phyloP scores from a whole-genome alignment of 371 early-diverging fungal species.

The Mortierella sp. region DNA sequence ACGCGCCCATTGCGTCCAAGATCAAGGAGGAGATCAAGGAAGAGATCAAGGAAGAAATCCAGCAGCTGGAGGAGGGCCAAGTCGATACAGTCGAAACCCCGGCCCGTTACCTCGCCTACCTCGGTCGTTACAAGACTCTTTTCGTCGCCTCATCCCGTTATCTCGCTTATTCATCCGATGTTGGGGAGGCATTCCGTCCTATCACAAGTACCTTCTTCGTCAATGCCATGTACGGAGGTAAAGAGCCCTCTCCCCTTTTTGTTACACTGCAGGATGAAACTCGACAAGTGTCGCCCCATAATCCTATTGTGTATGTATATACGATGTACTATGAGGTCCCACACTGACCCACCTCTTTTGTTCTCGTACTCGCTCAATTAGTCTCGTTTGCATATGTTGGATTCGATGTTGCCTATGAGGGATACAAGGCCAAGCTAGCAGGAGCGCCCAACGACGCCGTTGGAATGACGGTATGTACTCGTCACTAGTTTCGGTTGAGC shows the following conservation, averaged over 20 bases:
- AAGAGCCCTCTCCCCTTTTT: background rate
- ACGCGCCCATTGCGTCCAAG: constrained; percentile 19
- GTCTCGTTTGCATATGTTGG: constrained; percentile 73
- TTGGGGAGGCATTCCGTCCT: constrained; percentile 85
- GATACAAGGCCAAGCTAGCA: constrained; percentile 70
- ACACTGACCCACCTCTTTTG: too few species aligned
- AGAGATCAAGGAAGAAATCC: constrained; percentile 43
- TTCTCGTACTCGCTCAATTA: background rate
- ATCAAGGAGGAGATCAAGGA: constrained; percentile 28
- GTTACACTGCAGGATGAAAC: background rate
- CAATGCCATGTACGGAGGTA: constrained; percentile 68
- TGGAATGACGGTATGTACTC: constrained; percentile 56
- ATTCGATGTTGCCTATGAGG: constrained; percentile 76
- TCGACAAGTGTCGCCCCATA: too few species aligned
- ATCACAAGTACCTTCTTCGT: constrained; percentile 69
- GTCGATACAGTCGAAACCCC: constrained; percentile 64
- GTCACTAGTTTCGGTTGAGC: background rate
- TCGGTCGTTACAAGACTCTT: constrained; percentile 69
- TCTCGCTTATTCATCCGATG: constrained; percentile 77
- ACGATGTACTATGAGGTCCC: too few species aligned
- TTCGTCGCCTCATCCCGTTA: constrained; percentile 68
- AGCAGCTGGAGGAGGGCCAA: constrained; percentile 55
- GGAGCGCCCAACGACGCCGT: constrained; percentile 60
- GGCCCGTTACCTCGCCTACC: constrained; percentile 77
- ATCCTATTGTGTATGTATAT: too few species aligned